Evolutionary conservation across 73 alveolate genomes (phyloP).

Genomic region (Paramecium octaurelia): DNA sequence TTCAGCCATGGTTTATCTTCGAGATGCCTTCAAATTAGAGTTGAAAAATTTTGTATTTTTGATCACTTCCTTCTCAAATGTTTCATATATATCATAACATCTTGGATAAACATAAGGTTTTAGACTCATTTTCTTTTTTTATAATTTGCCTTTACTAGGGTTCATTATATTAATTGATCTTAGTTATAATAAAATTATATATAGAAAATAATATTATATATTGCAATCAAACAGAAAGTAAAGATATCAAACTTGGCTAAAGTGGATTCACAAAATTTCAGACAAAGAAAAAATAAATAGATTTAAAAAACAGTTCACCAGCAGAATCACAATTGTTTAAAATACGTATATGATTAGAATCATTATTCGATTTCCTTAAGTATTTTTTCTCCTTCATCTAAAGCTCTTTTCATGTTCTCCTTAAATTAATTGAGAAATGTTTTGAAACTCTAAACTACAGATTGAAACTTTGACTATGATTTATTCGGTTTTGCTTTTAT

Average conservation of each 20-base stretch:
- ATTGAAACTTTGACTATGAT: neutral
- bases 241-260: neutral
- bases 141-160: neutral
- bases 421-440: neutral
- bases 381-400: neutral
- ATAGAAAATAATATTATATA: neutral
- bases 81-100: neutral
- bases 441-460: neutral
- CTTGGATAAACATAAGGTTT: neutral
- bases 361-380: neutral
- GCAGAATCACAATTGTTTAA: neutral
- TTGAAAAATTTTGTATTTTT: neutral
- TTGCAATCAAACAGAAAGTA: neutral
- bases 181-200: neutral
- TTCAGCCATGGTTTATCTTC: neutral
- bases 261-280: neutral
- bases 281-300: neutral
- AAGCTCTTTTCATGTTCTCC: neutral
- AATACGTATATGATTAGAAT: neutral
- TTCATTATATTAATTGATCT: neutral
- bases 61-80: neutral
- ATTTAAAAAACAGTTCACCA: neutral
- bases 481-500: neutral
- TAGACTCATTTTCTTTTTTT: neutral
- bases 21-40: neutral